These are phyloP conservation scores for Beauveria sp. DNA, from an alignment of 2,329 filamentous ascomycete species.

Conservation along the genomic window DNA sequence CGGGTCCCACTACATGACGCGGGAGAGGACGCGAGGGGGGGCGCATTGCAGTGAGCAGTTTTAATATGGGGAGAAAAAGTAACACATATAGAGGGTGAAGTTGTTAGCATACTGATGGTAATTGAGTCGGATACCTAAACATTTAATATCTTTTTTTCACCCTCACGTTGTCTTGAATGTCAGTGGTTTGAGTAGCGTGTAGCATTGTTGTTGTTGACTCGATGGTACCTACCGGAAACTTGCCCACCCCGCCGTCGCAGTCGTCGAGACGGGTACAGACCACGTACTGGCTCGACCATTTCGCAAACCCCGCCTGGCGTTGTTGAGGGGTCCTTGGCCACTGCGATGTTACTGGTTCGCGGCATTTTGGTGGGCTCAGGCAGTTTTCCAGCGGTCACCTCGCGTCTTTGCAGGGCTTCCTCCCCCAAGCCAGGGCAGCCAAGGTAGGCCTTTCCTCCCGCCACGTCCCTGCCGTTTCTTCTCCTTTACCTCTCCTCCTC, in stretches of 20 bases:
- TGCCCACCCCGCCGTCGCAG: background rate
- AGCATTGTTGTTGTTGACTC: no score
- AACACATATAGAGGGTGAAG: no score
- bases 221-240: background rate
- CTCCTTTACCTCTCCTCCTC: conserved; percentile 14
- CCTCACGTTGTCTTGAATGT: no score
- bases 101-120: no score
- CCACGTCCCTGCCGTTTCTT: conserved; percentile 25
- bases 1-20: background rate
- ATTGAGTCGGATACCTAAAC: background rate
- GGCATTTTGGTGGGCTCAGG: no score
- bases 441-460: background rate
- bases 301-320: background rate
- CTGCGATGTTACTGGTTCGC: background rate
- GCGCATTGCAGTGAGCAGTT: background rate
- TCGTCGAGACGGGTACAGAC: background rate
- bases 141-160: no score
- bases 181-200: no score
- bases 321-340: background rate
- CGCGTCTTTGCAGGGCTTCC: background rate
- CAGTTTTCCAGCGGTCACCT: background rate
- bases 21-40: background rate
- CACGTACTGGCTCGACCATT: background rate
- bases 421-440: background rate
- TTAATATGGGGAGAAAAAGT: no score